Evolutionary conservation across 805 yeast species (phyloP), one percentile per base, ranked within the genome.

Genomic region (Kodamaea neixiangensis): DNA sequence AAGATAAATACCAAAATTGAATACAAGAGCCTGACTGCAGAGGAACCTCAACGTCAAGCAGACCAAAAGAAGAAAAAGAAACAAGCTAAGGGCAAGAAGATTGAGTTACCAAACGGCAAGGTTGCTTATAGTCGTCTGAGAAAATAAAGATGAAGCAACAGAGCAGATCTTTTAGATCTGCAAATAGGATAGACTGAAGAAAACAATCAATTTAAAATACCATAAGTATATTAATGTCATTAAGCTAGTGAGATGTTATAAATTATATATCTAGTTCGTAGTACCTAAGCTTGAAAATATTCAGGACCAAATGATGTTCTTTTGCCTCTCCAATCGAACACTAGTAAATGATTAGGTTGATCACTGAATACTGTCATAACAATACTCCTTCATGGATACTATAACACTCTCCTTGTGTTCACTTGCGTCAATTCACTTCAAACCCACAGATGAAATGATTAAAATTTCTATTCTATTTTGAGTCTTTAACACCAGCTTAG

Each of bases 91-190:
- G 81, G 80, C 7, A 75, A 75, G 50, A 79, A 74, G 55, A 64
- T 71, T 42, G 80, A 73, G 46, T 68, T 84, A 52, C 86, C 86
- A 7, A 84, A 83, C 59, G 89, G 89, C 0, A 83, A 83, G 60
- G 80, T 80, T 9, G 73, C 81, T 14, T 72, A 71, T 49, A 67
- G 68, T 7, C 62, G 74, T 29, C 43, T 40, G 43, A 22, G 37
- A 22, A 31, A 33, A 19, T n/a, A 13, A 31, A 17, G 3, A 44
- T 7, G n/a, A n/a, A n/a, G 25, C 7, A 10, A 20, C n/a, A 35
- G 13, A 43, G n/a, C n/a, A 14, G 14, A 57, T 29, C 53, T n/a
- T 38, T 46, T 5, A 31, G 51, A 14, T 45, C 33, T 34, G 15
- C 44, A 46, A 51, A 46, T 38, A 17, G 7, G n/a, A 38, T 15